phyloP scores from a whole-genome alignment of 768 basidiomycete genomes.

The Xerocomellus chrysenteron region DNA sequence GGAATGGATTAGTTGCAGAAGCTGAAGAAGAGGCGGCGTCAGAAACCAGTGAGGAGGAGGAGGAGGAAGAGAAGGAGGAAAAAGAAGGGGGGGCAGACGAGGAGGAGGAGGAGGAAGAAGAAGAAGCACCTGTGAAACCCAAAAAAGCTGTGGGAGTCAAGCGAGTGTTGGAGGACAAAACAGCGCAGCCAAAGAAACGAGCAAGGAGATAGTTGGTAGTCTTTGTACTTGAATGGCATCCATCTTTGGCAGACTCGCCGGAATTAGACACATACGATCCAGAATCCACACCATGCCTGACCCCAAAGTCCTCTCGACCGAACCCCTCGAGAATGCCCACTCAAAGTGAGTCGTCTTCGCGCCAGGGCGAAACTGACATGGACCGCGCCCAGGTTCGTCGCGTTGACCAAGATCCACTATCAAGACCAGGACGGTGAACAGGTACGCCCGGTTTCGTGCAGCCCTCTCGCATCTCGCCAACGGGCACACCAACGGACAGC shows the following conservation, averaged over 20 bases:
- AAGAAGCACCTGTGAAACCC: not conserved
- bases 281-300: slow-evolving; percentile 28
- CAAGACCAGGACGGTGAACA: slow-evolving; percentile 73
- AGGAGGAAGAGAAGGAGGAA: not conserved
- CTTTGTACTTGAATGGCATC: not conserved
- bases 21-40: not conserved
- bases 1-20: slow-evolving; percentile 27
- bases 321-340: slow-evolving; percentile 51
- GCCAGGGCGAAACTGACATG: not conserved
- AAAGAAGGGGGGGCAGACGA: not conserved
- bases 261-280: not conserved
- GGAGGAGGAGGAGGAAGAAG: not conserved
- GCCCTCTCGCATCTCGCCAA: not conserved
- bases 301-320: slow-evolving; percentile 53
- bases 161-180: slow-evolving; percentile 7
- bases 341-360: slow-evolving; percentile 50
- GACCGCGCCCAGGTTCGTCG: slow-evolving; percentile 65
- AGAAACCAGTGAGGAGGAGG: not conserved
- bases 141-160: slow-evolving; percentile 9
- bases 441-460: slow-evolving; percentile 37
- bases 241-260: slow-evolving; percentile 4
- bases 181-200: slow-evolving; percentile 20
- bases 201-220: not conserved
- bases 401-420: slow-evolving; percentile 79
- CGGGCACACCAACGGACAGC: slow-evolving; percentile 38